These are phyloP conservation scores for Rhodotorula taiwanensis DNA, from an alignment of 768 basidiomycete genomes.

Conservation along the genomic window DNA sequence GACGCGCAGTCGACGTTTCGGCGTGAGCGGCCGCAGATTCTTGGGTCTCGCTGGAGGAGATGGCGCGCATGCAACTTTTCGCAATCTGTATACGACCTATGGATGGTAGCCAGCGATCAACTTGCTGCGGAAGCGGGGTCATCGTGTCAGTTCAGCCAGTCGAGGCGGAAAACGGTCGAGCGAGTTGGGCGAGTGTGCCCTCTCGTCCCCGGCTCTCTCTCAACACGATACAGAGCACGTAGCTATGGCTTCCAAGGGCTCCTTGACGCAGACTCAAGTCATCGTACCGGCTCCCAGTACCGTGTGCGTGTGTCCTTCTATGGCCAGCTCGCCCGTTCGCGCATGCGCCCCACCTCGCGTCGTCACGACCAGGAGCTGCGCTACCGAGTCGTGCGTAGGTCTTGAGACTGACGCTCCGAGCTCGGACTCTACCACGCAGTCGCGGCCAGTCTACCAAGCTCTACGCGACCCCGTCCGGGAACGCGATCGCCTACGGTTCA, in stretches of 20 bases:
- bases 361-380: too few species aligned
- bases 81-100: neutral
- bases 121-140: too few species aligned
- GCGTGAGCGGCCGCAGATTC: neutral
- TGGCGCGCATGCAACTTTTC: too few species aligned
- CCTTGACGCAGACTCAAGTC: neutral
- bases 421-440: too few species aligned
- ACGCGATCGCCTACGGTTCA: constrained; percentile 21
- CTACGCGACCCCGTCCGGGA: constrained; percentile 19
- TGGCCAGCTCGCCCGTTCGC: neutral
- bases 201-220: too few species aligned
- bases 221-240: too few species aligned
- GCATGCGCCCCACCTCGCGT: neutral
- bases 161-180: too few species aligned
- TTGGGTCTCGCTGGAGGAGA: neutral
- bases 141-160: too few species aligned
- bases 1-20: constrained; percentile 21
- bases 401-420: too few species aligned
- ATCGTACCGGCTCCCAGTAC: neutral
- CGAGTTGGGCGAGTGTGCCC: too few species aligned
- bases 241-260: neutral
- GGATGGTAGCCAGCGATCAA: too few species aligned
- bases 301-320: neutral
- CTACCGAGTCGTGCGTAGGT: too few species aligned
- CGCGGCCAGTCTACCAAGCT: constrained; percentile 30